Evolutionary conservation across 2,329 filamentous ascomycete species (phyloP).

Genomic region (Colletotrichum sp.): DNA sequence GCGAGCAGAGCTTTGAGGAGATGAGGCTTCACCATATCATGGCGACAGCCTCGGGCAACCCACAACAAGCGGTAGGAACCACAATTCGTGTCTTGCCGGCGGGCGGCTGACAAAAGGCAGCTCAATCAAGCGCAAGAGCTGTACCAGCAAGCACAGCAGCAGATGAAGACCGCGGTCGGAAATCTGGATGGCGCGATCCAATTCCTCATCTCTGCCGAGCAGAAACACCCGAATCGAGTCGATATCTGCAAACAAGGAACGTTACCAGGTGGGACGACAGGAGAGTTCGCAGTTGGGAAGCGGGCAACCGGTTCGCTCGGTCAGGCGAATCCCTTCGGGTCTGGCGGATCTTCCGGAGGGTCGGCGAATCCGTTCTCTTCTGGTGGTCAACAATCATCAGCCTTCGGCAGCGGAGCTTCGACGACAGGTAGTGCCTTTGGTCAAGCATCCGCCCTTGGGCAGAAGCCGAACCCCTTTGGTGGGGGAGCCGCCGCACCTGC

Average conservation of each 20-base stretch:
- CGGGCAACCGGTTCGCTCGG: constrained; percentile 34
- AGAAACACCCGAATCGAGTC: constrained; percentile 77
- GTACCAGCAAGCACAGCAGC: constrained; percentile 68
- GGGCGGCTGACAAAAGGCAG: constrained; percentile 38
- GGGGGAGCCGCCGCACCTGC: constrained; percentile 25
- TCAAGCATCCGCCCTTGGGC: constrained; percentile 39
- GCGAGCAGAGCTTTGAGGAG: constrained; percentile 91
- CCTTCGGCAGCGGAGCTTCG: neutral
- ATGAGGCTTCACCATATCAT: constrained; percentile 76
- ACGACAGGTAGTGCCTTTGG: constrained; percentile 45
- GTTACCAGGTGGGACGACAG: constrained; percentile 45
- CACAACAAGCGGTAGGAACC: constrained; percentile 53
- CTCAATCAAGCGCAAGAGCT: constrained; percentile 65
- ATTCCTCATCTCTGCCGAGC: constrained; percentile 69
- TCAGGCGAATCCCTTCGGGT: constrained; percentile 30
- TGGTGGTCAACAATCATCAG: neutral
- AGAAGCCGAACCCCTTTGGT: constrained; percentile 33
- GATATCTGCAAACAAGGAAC: constrained; percentile 63
- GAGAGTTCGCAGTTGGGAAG: constrained; percentile 49
- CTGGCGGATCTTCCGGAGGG: constrained; percentile 30
- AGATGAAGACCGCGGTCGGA: constrained; percentile 73
- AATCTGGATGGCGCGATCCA: constrained; percentile 76
- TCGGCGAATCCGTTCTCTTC: constrained; percentile 18
- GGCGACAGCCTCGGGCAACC: constrained; percentile 65
- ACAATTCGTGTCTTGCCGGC: neutral